Conservation (phyloP, 2,329 filamentous ascomycete species). For the Colletotrichum karsti region DNA sequence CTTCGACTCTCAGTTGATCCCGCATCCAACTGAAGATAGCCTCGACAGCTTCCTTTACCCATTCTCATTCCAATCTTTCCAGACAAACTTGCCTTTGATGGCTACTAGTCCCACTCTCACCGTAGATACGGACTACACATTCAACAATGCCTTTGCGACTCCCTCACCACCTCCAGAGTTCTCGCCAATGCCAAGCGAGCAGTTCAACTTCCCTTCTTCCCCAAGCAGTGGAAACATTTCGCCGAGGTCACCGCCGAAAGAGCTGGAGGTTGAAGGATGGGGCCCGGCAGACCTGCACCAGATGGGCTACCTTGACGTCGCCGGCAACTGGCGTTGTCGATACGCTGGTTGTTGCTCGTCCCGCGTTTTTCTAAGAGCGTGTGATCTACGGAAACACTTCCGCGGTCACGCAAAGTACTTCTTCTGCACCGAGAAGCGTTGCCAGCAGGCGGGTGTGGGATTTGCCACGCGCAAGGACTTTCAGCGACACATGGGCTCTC, state of each 20-base stretch:
- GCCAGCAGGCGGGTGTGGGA: conserved; percentile 15
- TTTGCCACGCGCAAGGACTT: conserved; percentile 24
- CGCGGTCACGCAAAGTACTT: conserved; percentile 23
- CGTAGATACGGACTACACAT: neutral
- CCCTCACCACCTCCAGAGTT: neutral
- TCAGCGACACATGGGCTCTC: conserved; percentile 23
- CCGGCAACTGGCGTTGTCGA: conserved; percentile 23
- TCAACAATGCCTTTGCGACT: neutral
- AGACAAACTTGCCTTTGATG: neutral
- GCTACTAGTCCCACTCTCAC: neutral
- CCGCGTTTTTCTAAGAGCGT: conserved; percentile 18
- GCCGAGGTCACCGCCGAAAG: neutral
- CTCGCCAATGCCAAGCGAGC: conserved; percentile 1
- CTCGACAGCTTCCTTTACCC: conserved; percentile 10
- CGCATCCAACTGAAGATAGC: neutral
- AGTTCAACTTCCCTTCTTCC: neutral
- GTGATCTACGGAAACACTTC: conserved; percentile 20
- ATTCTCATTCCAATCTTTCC: neutral
- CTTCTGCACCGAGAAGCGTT: conserved; percentile 24
- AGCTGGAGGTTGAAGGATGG: conserved; percentile 1
- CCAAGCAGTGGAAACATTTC: neutral
- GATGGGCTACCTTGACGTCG: conserved; percentile 21
- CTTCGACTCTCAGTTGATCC: conserved; percentile 17
- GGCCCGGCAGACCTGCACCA: conserved; percentile 2
- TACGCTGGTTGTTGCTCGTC: conserved; percentile 18